phyloP scores from a whole-genome alignment of 441 rosid genomes.

The Syzygium syzygioides region DNA sequence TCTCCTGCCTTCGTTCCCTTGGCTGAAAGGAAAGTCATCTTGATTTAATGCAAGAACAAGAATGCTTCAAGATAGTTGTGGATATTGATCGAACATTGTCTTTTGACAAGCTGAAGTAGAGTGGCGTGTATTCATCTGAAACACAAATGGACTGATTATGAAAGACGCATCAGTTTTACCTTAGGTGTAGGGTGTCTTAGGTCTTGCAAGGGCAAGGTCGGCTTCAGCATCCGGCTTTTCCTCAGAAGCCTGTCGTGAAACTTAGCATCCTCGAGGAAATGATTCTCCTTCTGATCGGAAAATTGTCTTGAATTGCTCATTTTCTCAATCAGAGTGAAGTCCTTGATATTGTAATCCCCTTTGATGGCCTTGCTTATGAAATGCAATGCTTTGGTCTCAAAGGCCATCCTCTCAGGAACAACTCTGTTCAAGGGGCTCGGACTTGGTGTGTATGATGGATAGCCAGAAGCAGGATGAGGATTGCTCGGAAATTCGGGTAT shows the following conservation, averaged over 20 bases:
- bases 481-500: constrained; percentile 4
- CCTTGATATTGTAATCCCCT: constrained; percentile 49
- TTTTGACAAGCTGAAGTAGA: not conserved
- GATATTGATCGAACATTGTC: not conserved
- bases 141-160: not conserved
- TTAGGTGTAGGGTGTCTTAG: constrained; percentile 56
- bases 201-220: constrained; percentile 69
- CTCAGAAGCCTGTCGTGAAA: constrained; percentile 31
- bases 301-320: constrained; percentile 20
- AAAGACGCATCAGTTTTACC: constrained; percentile 23
- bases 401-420: constrained; percentile 35
- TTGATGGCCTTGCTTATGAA: constrained; percentile 88
- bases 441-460: constrained; percentile 13
- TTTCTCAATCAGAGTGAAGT: constrained; percentile 44
- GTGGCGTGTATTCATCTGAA: not conserved
- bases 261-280: constrained; percentile 33
- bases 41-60: not conserved
- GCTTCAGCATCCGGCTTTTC: constrained; percentile 34
- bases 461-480: constrained; percentile 10
- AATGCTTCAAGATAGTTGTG: not conserved
- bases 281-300: constrained; percentile 41
- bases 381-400: constrained; percentile 79
- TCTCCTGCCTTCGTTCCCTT: constrained; percentile 47
- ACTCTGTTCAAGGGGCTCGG: constrained; percentile 40
- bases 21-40: constrained; percentile 27